Evolutionary conservation across 2,329 filamentous ascomycete species (phyloP).

Genomic region (Zymoseptoria brevis): DNA sequence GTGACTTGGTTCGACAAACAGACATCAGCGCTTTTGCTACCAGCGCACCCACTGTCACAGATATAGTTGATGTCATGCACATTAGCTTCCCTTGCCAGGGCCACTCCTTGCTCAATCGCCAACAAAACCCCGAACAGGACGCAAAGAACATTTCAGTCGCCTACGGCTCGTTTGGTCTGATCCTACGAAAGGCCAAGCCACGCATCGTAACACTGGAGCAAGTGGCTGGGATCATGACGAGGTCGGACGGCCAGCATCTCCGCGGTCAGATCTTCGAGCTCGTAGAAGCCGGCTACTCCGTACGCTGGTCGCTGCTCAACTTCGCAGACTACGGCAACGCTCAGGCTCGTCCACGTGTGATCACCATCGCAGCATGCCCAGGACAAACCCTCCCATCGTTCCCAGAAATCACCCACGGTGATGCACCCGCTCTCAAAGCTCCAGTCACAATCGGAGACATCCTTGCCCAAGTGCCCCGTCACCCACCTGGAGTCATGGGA

Average conservation of each 20-base stretch:
- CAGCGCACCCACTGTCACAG: constrained; percentile 24
- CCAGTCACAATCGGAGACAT: constrained; percentile 37
- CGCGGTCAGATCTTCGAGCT: constrained; percentile 55
- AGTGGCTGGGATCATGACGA: constrained; percentile 56
- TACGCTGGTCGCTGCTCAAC: constrained; percentile 58
- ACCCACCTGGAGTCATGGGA: constrained; percentile 18
- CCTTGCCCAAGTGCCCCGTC: constrained; percentile 22
- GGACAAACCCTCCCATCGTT: constrained; percentile 63
- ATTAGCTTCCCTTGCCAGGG: constrained; percentile 71
- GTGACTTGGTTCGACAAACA: constrained; percentile 12
- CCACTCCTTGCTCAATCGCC: constrained; percentile 59
- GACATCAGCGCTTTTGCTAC: constrained; percentile 41
- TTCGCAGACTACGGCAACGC: constrained; percentile 44
- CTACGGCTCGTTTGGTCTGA: background rate
- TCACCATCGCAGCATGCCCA: constrained; percentile 51
- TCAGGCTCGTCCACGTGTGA: constrained; percentile 41
- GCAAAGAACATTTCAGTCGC: background rate
- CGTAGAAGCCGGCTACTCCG: constrained; percentile 57
- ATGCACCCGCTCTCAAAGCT: constrained; percentile 23
- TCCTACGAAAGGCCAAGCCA: constrained; percentile 54
- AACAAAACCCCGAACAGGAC: background rate
- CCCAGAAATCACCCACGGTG: constrained; percentile 37
- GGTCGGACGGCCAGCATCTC: constrained; percentile 48
- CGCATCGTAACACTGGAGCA: constrained; percentile 72
- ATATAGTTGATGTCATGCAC: constrained; percentile 59